Evolutionary conservation across 2,329 filamentous ascomycete species (phyloP), one percentile per base, ranked within the genome.

Genomic region (Sclerotinia nivalis): DNA sequence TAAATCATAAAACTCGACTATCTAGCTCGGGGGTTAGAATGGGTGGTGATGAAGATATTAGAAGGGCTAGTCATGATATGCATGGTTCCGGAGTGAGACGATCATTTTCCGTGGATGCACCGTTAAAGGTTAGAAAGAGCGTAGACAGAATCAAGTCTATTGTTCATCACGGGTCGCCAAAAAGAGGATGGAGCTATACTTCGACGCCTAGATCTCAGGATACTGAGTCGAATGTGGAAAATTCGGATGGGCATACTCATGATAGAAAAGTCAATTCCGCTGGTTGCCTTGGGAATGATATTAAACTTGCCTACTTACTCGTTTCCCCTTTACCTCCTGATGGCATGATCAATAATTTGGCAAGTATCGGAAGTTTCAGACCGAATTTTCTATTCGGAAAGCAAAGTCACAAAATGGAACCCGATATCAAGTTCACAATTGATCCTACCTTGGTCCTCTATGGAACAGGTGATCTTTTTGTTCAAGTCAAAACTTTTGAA

Each of bases 401-500:
- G 78, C 61, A 71, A 74, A 76, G 71, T 1, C 25, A 47, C 7
- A 25, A 77, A 73, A 37, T 79, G 75, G 74, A 75, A 12, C 72
- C 74, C 7, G 86, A 89, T 69, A 80, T 81, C 66, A 88, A 91
- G 75, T 81, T 92, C 62, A 80, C 87, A 1, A 78, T 80, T 2
- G 84, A 89, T 75, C 83, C 84, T 0, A 90, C 90, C 0, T 78
- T 97, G 47, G 89, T 88, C 0, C 80, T 97, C 0, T 97, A 89
- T 76, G 95, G 94, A 1, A 87, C 90, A 65, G 83, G 86, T 5
- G 94, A 98, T 78, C 81, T 85, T 0, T 96, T 97, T 73, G 89
- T 92, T 1, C 86, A 89, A 0, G 83, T 82, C 4, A 85, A 84
- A 70, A 91, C 87, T 78, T 82, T 94, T 74, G 84, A 86, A 49